Base-by-base conservation (phyloP, 1,284 basidiomycete genomes). In the Flammula alnicola region DNA sequence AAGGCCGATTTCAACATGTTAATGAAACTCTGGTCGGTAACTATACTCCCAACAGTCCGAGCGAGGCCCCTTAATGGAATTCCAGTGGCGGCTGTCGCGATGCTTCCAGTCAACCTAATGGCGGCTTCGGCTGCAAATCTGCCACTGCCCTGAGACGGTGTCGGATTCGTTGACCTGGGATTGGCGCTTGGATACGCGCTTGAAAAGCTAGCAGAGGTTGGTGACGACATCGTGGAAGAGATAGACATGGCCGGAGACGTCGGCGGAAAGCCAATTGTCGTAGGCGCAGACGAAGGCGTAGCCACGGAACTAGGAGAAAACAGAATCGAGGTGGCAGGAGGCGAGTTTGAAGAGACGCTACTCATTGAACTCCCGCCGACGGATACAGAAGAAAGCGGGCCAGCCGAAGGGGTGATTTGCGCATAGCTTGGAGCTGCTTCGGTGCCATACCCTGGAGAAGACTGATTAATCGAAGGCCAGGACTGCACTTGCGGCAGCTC, bases 1-100 rank as follows among this genome's bases (percentile, higher is more conserved):
- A 61, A 59, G 3, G 57, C 56, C 22, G 57, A 43, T 16, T 44
- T 54, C 44, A 60, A 49, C 22, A 55, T 50, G 16, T 42, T 38
- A 5, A 54, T 43, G 14, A 59, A 20, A 4, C 42, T 39, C 1
- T 46, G 44, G 25, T 54, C 54, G 32, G 49, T 50, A 14, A 57
- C 42, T 26, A 56, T 8, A n/a, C 47, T 38, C 14, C 43, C 49
- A n/a, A 58, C 46, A 19, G 35, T n/a, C n/a, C n/a, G 23, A 14
- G 29, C 44, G 30, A 50, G 11, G 11, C 49, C 23, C 11, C 23
- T 20, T 12, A 44, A 17, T 20, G 47, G 32, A 6, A 49, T 30
- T 5, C 51, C 51, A 2, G 51, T 49, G 6, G 47, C 31, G 17
- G 36, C 23, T 12, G 47, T 19, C 8, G 46, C 17, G 14, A 42